These are phyloP conservation scores for Malassezia arunalokei DNA, from an alignment of 1,284 basidiomycete species.

Conservation along the genomic window DNA sequence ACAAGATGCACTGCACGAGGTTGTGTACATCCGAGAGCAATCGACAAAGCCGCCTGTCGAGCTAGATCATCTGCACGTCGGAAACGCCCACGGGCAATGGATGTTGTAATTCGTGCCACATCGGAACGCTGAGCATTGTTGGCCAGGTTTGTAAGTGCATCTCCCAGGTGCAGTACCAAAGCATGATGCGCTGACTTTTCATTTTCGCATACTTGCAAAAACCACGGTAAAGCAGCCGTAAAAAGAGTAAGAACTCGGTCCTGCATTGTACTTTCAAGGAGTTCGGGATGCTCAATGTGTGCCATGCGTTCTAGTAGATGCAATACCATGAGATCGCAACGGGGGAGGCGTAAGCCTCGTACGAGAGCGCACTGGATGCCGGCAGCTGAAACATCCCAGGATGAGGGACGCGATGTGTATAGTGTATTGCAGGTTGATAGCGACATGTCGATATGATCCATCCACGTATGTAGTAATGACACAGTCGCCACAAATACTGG, in stretches of 20 bases:
- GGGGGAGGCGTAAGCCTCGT: slow-evolving; percentile 66
- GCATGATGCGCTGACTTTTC: slow-evolving; percentile 6
- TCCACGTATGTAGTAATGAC: slow-evolving; percentile 27
- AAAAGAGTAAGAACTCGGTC: slow-evolving; percentile 51
- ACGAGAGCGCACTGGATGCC: slow-evolving; percentile 65
- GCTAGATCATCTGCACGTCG: slow-evolving; percentile 86
- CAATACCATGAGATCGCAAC: slow-evolving; percentile 60
- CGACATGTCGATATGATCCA: slow-evolving; percentile 40
- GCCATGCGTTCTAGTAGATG: slow-evolving; percentile 52
- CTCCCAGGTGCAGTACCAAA: neutral
- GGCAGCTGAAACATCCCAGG: slow-evolving; percentile 58
- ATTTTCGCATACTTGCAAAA: slow-evolving; percentile 62
- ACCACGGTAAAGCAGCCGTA: slow-evolving; percentile 74
- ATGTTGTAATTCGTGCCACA: slow-evolving; percentile 71
- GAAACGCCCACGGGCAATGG: slow-evolving; percentile 75
- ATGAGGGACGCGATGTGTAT: slow-evolving; percentile 54
- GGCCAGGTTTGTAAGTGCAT: slow-evolving; percentile 55
- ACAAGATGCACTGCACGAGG: slow-evolving; percentile 52
- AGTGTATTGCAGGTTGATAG: slow-evolving; percentile 56
- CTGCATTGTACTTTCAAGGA: neutral
- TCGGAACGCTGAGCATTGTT: slow-evolving; percentile 61
- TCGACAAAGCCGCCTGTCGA: slow-evolving; percentile 69
- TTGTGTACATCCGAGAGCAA: slow-evolving; percentile 46
- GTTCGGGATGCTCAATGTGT: neutral
- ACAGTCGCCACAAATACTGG: slow-evolving; percentile 64